Evolutionary conservation across 805 yeast genomes (phyloP), one percentile per base, ranked within the genome.

Genomic region (Tetrapisispora nanseiensis): DNA sequence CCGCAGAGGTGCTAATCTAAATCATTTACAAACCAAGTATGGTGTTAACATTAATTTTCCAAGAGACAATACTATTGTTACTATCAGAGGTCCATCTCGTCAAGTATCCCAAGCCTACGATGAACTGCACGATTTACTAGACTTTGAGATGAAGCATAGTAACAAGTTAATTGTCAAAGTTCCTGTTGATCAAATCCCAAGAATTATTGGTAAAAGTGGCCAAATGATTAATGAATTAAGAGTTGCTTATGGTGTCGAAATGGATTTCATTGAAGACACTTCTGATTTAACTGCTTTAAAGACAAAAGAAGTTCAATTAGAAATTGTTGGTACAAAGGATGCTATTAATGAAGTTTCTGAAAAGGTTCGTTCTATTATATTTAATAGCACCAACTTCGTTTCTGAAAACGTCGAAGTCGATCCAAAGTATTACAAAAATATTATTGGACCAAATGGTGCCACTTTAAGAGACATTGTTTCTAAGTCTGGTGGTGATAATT

Each of bases 161-260:
- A 76, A 77, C 65, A 72, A 74, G 43, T 70, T 76, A 50, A 65
- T 67, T 15, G 60, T 90, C 31, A 59, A 66, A 39, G 80, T 92
- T 40, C 94, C 96, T 26, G 60, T 71, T 33, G 75, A 72, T 46
- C 80, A 86, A n/a, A 73, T 90, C 44, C 73, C 96, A 18, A 74
- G 86, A 57, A 78, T 92, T 44, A 87, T 92, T 59, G 98, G 98
- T 55, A 86, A 83, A 56, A 71, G 72, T 46, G 97, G 97, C 59
- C 90, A 85, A 47, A 75, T 72, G 40, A 82, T 92, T 55, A 83
- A 80, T 47, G 84, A 82, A 54, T 80, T 94, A 43, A 76, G 85
- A 47, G 86, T 80, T 43, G 70, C 64, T 40, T 62, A 62, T 41
- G 71, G 69, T 37, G 76, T 79, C 36, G 80, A 79, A 49, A 70